These are phyloP conservation scores for Cercospora zeae-maydis DNA, from an alignment of 2,329 filamentous ascomycete genomes.

Conservation along the genomic window DNA sequence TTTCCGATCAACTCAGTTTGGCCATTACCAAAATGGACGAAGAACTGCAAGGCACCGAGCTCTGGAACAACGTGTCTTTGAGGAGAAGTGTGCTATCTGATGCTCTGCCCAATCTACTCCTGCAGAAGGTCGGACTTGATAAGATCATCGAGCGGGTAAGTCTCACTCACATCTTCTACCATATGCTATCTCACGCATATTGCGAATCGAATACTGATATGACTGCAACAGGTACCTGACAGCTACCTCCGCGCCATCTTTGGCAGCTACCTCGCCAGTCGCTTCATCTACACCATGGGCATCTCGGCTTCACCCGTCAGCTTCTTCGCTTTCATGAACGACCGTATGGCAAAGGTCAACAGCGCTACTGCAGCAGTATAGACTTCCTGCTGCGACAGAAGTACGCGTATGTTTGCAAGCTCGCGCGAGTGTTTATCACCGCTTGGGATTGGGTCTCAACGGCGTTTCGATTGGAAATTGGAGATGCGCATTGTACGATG, in stretches of 20 bases:
- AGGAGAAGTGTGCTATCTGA: conserved; percentile 75
- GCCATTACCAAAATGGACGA: conserved; percentile 97
- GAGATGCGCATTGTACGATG: not conserved
- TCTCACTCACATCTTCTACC: conserved; percentile 18
- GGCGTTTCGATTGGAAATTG: not conserved
- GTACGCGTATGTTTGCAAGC: too few species aligned
- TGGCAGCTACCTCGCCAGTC: conserved; percentile 87
- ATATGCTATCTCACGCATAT: not conserved
- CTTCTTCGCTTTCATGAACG: conserved; percentile 83
- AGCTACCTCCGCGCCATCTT: conserved; percentile 93
- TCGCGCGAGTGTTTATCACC: too few species aligned
- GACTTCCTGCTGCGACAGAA: not conserved
- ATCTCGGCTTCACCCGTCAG: conserved; percentile 92
- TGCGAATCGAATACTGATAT: not conserved
- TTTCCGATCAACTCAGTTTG: conserved; percentile 84
- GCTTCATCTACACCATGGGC: conserved; percentile 95
- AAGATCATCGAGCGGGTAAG: conserved; percentile 75
- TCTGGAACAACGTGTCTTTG: conserved; percentile 81
- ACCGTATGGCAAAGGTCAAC: conserved; percentile 40
- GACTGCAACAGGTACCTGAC: conserved; percentile 64
- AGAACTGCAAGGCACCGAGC: conserved; percentile 85
- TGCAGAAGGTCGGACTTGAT: conserved; percentile 87
- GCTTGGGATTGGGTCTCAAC: too few species aligned
- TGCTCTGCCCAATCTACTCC: conserved; percentile 76
- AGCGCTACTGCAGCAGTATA: conserved; percentile 1